Percentiles rank a stretch among this genome's conserved stretches.
phyloP scores from a whole-genome alignment of 2,329 filamentous ascomycete species.

The Colletotrichum euphorbiae region DNA sequence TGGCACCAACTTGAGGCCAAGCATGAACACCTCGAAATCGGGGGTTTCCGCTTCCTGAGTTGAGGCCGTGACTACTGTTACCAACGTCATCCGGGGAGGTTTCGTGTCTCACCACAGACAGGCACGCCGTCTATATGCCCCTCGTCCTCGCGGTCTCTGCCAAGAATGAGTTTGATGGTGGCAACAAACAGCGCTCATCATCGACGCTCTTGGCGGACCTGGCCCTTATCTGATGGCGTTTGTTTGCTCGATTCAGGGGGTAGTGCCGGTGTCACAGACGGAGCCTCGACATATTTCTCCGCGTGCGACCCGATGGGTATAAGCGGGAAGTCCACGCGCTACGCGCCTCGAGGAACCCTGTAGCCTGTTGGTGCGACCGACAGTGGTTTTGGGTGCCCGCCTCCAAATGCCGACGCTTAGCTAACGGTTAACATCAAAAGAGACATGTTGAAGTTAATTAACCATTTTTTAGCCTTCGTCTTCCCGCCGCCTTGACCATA shows the following conservation, averaged over 20 bases:
- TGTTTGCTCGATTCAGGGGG: slow-evolving; percentile 15
- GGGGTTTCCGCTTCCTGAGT: not conserved
- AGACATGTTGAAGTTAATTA: not conserved
- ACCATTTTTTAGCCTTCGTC: slow-evolving; percentile 11
- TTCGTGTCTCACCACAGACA: not conserved
- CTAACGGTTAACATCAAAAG: not conserved
- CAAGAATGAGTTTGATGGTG: too few species aligned
- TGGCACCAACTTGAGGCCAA: slow-evolving; percentile 1
- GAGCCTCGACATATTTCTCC: not conserved
- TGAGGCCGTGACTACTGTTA: slow-evolving; percentile 2
- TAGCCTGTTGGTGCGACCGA: not conserved
- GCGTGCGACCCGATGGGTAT: not conserved
- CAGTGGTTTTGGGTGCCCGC: too few species aligned
- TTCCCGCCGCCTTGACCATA: not conserved
- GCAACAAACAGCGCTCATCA: too few species aligned
- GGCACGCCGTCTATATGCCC: not conserved
- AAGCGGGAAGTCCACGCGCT: not conserved
- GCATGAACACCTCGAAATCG: not conserved
- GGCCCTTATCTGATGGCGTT: not conserved
- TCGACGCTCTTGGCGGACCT: not conserved
- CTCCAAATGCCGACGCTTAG: not conserved
- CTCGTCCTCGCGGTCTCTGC: too few species aligned
- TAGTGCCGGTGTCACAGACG: not conserved
- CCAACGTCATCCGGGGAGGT: not conserved
- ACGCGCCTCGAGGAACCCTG: not conserved